Evolutionary conservation across 169 alveolate species (phyloP).

Genomic region (Eimeria praecox): DNA sequence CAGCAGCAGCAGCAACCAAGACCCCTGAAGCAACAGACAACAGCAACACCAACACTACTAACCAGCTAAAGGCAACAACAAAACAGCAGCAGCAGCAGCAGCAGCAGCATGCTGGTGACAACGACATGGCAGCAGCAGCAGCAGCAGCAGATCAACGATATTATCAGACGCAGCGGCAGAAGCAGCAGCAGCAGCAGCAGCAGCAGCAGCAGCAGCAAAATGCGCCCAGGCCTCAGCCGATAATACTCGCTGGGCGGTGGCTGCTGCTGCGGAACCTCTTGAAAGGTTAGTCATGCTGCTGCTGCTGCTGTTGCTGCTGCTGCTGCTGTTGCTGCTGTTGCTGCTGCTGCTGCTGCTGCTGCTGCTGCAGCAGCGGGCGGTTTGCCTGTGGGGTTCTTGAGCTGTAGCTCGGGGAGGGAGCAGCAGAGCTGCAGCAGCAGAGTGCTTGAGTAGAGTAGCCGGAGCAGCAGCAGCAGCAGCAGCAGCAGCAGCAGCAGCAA

Average conservation of each 20-base stretch:
- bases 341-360: conserved; percentile 8
- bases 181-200: conserved; percentile 7
- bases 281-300: neutral
- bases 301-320: conserved; percentile 36
- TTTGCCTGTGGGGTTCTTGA: neutral
- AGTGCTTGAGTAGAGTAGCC: neutral
- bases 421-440: neutral
- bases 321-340: conserved; percentile 20
- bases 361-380: neutral
- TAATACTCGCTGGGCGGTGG: conserved; percentile 24
- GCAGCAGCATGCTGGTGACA: too few species aligned
- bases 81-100: conserved; percentile 29
- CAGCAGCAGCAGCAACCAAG: neutral
- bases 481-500: conserved; percentile 19
- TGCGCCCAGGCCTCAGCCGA: neutral
- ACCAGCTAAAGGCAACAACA: neutral
- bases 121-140: conserved; percentile 16
- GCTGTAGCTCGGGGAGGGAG: neutral
- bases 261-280: conserved; percentile 37
- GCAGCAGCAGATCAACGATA: neutral
- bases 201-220: neutral
- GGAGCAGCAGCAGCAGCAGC: conserved; percentile 1
- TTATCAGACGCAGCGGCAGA: neutral
- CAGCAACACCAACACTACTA: conserved; percentile 26
- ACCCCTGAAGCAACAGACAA: neutral